Evolutionary conservation across 495 filamentous ascomycete genomes (phyloP).

Genomic region (Talaromyces adpressus): DNA sequence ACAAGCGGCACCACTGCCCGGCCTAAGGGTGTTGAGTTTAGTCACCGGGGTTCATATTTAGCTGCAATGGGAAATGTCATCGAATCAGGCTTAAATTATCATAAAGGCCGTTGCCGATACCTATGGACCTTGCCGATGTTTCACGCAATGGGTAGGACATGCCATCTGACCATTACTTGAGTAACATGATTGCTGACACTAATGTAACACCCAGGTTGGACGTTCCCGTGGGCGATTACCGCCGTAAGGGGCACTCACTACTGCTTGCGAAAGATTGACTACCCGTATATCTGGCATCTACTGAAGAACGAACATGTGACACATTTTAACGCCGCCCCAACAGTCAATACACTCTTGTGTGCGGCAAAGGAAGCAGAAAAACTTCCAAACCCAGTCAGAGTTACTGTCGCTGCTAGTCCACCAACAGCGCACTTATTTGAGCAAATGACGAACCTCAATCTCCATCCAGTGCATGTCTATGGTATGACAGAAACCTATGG

Average conservation of each 20-base stretch:
- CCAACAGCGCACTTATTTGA: conserved; percentile 86
- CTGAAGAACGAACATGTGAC: conserved; percentile 80
- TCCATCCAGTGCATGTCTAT: conserved; percentile 91
- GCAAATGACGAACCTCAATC: conserved; percentile 81
- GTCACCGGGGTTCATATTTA: conserved; percentile 79
- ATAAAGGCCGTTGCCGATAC: conserved; percentile 64
- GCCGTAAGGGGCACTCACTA: conserved; percentile 91
- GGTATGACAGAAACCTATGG: conserved; percentile 95
- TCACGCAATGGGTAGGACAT: conserved; percentile 65
- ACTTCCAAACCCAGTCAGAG: conserved; percentile 65
- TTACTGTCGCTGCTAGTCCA: conserved; percentile 89
- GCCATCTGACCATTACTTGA: neutral
- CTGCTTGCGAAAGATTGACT: conserved; percentile 91
- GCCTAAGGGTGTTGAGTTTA: conserved; percentile 92
- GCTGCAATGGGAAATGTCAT: conserved; percentile 79
- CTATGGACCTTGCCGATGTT: conserved; percentile 97
- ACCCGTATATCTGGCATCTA: conserved; percentile 81
- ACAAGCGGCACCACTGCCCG: conserved; percentile 88
- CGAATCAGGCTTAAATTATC: conserved; percentile 75
- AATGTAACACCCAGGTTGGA: conserved; percentile 47
- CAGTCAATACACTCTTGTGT: conserved; percentile 91
- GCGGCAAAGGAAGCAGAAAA: conserved; percentile 60
- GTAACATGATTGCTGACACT: neutral
- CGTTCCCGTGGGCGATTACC: conserved; percentile 82
- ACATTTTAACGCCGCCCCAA: conserved; percentile 94